A percentile compares a stretch with the other conserved stretches of the same genome.
Evolutionary conservation across 1,284 basidiomycete genomes (phyloP).

Genomic region (Papiliotrema flavescens): DNA sequence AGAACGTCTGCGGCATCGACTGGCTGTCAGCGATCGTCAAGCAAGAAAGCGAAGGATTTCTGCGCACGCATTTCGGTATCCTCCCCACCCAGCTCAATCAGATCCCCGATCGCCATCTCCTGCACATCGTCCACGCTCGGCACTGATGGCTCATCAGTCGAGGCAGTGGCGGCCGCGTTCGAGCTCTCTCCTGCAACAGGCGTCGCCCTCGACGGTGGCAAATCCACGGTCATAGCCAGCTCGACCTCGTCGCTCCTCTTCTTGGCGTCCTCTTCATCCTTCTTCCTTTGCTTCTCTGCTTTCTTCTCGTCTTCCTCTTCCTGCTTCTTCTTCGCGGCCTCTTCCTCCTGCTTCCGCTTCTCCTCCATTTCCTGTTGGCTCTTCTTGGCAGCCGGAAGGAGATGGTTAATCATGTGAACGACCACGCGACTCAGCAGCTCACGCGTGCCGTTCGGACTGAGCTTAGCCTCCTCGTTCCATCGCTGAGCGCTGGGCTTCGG

Average conservation of each 20-base stretch:
- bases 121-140: no score
- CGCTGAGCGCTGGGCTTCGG: conserved; percentile 80
- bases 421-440: conserved; percentile 72
- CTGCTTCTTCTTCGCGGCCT: conserved; percentile 32
- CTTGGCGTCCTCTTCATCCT: conserved; percentile 17
- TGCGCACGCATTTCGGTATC: conserved; percentile 24
- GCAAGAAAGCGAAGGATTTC: conserved; percentile 59
- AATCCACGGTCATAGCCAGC: neutral
- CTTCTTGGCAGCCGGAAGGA: conserved; percentile 73
- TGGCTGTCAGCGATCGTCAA: conserved; percentile 57
- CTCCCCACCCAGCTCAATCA: neutral
- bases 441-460: conserved; percentile 72
- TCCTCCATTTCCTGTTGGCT: conserved; percentile 47
- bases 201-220: conserved; percentile 1
- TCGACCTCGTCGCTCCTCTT: neutral
- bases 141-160: no score
- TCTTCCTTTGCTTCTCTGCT: conserved; percentile 18
- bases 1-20: no score
- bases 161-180: no score
- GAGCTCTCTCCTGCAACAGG: neutral
- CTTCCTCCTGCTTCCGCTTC: conserved; percentile 38
- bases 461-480: conserved; percentile 85
- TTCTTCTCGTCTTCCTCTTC: conserved; percentile 15
- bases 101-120: neutral
- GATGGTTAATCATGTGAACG: conserved; percentile 64